phyloP scores from a whole-genome alignment of 441 rosid species.

The Lagerstroemia fauriei region DNA sequence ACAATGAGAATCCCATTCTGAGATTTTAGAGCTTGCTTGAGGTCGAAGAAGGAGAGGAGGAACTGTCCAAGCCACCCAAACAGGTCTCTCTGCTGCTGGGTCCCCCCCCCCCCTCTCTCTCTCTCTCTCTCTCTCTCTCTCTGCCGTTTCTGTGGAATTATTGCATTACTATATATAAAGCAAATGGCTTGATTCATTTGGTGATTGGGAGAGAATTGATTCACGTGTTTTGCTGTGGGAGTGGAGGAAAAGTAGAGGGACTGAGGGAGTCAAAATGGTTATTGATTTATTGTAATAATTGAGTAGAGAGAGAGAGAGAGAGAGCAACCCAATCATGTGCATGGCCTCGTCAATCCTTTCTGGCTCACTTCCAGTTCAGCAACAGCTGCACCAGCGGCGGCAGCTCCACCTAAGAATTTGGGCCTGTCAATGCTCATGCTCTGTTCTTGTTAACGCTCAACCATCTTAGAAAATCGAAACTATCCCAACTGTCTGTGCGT shows the following conservation, averaged over 20 bases:
- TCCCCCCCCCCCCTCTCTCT: not conserved
- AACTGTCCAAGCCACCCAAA: not conserved
- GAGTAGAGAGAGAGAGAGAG: not conserved
- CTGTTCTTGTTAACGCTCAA: not conserved
- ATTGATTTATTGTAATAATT: not conserved
- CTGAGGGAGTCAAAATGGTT: not conserved
- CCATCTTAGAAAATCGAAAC: not conserved
- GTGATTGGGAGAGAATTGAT: not conserved
- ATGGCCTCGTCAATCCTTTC: conserved; percentile 43
- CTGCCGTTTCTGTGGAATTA: not conserved
- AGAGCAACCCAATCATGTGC: conserved; percentile 13
- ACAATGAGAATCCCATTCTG: not conserved
- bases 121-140: not conserved
- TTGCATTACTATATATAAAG: not conserved
- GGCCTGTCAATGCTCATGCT: not conserved
- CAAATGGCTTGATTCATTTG: not conserved
- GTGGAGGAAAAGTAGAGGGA: not conserved
- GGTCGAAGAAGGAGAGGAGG: not conserved
- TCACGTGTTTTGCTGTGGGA: not conserved
- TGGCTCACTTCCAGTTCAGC: conserved; percentile 30
- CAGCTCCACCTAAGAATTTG: not conserved
- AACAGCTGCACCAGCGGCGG: not conserved
- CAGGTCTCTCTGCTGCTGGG: not conserved
- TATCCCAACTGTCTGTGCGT: not conserved
- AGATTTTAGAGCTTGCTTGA: not conserved